Evolutionary conservation across 805 yeast species (phyloP), one percentile per base, ranked within the genome.

Genomic region (Lipomyces yamanashiensis): DNA sequence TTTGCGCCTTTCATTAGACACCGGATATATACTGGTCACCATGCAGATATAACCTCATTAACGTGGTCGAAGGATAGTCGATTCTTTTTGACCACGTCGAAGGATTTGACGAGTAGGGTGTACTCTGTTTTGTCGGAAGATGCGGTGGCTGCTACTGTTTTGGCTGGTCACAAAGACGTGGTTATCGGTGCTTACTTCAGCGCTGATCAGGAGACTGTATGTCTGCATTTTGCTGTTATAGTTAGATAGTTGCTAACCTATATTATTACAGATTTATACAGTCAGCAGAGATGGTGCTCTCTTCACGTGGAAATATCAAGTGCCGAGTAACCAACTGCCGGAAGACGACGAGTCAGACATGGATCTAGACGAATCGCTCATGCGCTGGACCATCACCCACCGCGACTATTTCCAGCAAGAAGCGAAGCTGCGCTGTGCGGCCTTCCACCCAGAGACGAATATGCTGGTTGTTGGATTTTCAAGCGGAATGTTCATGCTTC

Each of bases 1-100:
- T 95, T 95, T 81, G 95, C 97, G 0, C 99, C 99, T 15, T 95
- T 95, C 76, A 89, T 93, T 45, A 88, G 96, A 67, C 90, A 90
- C 76, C 81, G 96, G 72, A 84, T 89, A 7, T 92, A 92, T 71
- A 91, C 97, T 0, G 99, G 99, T 41, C 99, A 95, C 78, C 92
- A 86, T 74, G 87, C 86, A 56, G 96, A 90, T 70, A 85, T 95
- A 28, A 81, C 84, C 1, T 85, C 92, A 1, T 75, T 95, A 10
- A 81, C 90, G 2, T 95, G 98, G 98, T 90, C 98, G 0, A 81
- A 81, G 36, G 99, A 95, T 76, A 89, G 97, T 4, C 82, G 97
- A 70, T 95, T 92, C 73, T 83, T 95, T 70, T 79, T 95, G 48
- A 85, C 97, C 1, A 83, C 96, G 1, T 88, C 96, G 23, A 90